A percentile compares a stretch with the other conserved stretches of the same genome.
Conservation (phyloP, 1,139 yeast species). For the Zygoascus hellenicus region DNA sequence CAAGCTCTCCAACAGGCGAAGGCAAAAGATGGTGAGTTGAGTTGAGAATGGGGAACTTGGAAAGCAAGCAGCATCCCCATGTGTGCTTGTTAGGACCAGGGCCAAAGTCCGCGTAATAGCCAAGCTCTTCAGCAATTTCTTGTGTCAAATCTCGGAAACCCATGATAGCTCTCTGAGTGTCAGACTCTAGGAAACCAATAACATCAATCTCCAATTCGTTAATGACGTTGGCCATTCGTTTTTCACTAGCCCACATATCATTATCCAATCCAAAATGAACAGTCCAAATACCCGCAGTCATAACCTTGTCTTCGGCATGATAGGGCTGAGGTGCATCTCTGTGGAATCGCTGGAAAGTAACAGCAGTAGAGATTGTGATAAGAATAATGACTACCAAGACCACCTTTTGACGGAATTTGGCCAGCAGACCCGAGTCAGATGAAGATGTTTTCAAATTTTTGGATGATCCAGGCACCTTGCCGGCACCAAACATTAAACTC, state of each 20-base stretch:
- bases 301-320: constrained; percentile 66
- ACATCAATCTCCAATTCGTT: constrained; percentile 84
- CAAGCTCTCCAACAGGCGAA: constrained; percentile 95
- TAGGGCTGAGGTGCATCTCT: constrained; percentile 59
- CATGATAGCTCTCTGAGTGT: constrained; percentile 88
- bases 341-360: constrained; percentile 57
- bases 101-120: constrained; percentile 93
- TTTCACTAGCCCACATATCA: constrained; percentile 97
- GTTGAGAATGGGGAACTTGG: constrained; percentile 87
- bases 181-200: constrained; percentile 85
- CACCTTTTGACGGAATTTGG: constrained; percentile 22
- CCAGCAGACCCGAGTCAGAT: constrained; percentile 2
- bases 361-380: constrained; percentile 34
- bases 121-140: constrained; percentile 83
- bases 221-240: constrained; percentile 78
- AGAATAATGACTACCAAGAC: constrained; percentile 26
- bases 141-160: constrained; percentile 95
- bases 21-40: constrained; percentile 90
- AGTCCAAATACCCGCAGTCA: constrained; percentile 98
- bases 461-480: constrained; percentile 24
- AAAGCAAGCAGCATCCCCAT: constrained; percentile 92
- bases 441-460: constrained; percentile 15
- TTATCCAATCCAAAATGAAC: constrained; percentile 95
- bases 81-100: constrained; percentile 98
- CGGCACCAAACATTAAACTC: constrained; percentile 32